Conservation (phyloP, 192 early-diverging fungal species). For the Gamsiella multidivaricata region DNA sequence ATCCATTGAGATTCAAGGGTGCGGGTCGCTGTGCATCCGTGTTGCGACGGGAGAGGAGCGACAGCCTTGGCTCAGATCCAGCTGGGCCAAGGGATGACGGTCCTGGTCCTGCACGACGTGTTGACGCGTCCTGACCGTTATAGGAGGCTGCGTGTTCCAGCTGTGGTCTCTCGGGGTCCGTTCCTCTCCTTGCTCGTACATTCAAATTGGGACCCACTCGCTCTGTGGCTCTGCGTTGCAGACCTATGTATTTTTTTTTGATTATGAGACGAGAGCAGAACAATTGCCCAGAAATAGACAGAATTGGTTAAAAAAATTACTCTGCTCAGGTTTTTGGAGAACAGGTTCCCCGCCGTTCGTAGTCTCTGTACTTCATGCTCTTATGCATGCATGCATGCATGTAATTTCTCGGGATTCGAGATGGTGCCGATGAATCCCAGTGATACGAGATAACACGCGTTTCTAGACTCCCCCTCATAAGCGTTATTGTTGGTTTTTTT, state of each 20-base stretch:
- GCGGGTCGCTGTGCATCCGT: constrained; percentile 38
- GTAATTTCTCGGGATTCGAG: too few species aligned
- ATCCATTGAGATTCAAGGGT: constrained; percentile 24
- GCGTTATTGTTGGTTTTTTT: too few species aligned
- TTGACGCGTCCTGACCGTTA: constrained; percentile 9
- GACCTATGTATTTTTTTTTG: constrained; percentile 11
- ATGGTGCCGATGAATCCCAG: too few species aligned
- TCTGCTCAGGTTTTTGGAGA: background rate
- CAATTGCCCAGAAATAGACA: constrained; percentile 14
- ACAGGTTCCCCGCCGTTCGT: background rate
- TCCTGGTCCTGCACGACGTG: constrained; percentile 16
- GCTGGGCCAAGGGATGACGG: constrained; percentile 26
- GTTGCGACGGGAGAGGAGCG: constrained; percentile 42
- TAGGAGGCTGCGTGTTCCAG: constrained; percentile 44
- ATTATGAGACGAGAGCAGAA: background rate
- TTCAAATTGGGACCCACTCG: constrained; percentile 2
- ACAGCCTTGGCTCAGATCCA: constrained; percentile 31
- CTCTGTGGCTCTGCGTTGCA: constrained; percentile 46
- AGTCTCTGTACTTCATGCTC: background rate
- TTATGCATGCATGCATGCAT: background rate
- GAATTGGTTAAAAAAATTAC: background rate
- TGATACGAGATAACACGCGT: too few species aligned
- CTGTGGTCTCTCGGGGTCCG: constrained; percentile 35
- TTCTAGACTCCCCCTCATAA: too few species aligned
- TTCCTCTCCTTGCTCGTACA: constrained; percentile 43